A percentile compares a stretch with the other conserved stretches of the same genome.
These are phyloP conservation scores for Bipolaris zeicola DNA, from an alignment of 2,329 filamentous ascomycete species.

Conservation along the genomic window DNA sequence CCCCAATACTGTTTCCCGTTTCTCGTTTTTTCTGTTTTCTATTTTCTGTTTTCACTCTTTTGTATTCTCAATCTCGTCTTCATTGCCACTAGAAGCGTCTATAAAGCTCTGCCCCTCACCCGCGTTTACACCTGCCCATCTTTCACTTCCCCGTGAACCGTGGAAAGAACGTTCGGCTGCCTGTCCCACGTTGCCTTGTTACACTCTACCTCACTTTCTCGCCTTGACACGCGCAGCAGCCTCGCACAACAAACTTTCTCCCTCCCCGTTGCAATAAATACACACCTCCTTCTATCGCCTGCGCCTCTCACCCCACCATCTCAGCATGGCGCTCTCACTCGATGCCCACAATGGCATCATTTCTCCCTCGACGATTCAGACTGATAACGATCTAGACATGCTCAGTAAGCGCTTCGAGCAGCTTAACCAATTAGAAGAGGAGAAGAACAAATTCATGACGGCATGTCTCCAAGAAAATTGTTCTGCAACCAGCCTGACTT, in stretches of 20 bases:
- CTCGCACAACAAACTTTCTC: not conserved
- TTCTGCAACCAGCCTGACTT: constrained; percentile 4
- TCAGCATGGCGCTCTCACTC: constrained; percentile 21
- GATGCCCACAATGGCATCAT: constrained; percentile 12
- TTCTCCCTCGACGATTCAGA: not conserved
- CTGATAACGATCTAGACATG: constrained; percentile 12
- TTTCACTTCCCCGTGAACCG: not conserved
- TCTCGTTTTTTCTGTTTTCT: not conserved
- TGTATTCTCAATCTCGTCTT: not conserved
- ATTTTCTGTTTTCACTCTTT: not conserved
- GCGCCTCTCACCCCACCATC: not conserved
- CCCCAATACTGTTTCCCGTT: not conserved
- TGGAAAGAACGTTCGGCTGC: constrained; percentile 5
- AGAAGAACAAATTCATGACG: constrained; percentile 43
- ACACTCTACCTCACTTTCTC: not conserved
- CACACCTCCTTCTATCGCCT: not conserved
- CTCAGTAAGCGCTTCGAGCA: constrained; percentile 42
- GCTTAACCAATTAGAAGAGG: constrained; percentile 35
- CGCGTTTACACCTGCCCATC: constrained; percentile 9
- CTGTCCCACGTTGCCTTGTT: not conserved
- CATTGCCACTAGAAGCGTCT: constrained; percentile 8
- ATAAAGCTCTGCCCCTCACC: constrained; percentile 18
- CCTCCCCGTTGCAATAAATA: not conserved
- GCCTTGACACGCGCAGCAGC: not conserved
- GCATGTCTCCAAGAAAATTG: constrained; percentile 20